These are phyloP conservation scores for Dichotomopilus funicola DNA, from an alignment of 2,329 filamentous ascomycete species.

Conservation along the genomic window DNA sequence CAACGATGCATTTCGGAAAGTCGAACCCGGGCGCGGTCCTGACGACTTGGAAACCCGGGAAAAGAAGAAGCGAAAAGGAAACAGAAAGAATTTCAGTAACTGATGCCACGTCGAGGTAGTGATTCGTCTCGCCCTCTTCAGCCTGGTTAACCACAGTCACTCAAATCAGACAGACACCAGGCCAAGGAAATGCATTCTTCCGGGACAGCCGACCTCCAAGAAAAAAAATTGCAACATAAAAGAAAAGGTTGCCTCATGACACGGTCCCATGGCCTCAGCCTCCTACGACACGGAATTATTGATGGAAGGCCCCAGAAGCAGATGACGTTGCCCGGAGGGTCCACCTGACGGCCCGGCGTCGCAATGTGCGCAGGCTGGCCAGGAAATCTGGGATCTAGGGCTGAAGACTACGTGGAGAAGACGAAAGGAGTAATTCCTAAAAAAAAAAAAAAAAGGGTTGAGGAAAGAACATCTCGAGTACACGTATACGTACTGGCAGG, in stretches of 20 bases:
- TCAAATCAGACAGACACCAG: too few species aligned
- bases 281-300: background rate
- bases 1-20: too few species aligned
- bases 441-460: too few species aligned
- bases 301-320: conserved; percentile 16
- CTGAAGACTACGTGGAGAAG: too few species aligned
- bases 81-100: too few species aligned
- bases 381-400: background rate
- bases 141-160: background rate
- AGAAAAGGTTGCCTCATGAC: conserved; percentile 1
- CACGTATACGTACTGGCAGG: too few species aligned
- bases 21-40: too few species aligned
- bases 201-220: background rate
- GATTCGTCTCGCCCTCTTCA: background rate
- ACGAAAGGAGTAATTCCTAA: too few species aligned
- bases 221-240: background rate
- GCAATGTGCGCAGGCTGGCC: background rate
- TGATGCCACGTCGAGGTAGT: background rate
- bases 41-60: too few species aligned
- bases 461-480: too few species aligned
- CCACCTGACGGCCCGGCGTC: conserved; percentile 7
- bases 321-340: conserved; percentile 18
- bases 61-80: too few species aligned
- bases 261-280: conserved; percentile 3
- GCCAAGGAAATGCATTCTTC: background rate